Base-by-base conservation (phyloP, 371 early-diverging fungal species). In the Mortierella sp. region DNA sequence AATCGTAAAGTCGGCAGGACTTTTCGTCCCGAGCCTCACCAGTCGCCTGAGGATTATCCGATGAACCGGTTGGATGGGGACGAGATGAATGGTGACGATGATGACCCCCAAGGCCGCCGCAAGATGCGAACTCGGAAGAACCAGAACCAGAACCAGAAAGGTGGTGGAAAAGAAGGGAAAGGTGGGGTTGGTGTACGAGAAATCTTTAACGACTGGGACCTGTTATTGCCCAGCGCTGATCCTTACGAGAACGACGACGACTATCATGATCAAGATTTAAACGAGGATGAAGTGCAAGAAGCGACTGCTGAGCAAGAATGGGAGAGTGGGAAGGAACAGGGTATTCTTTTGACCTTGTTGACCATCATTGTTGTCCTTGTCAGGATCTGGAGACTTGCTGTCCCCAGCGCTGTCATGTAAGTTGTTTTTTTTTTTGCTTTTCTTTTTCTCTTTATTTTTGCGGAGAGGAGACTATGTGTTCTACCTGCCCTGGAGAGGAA, bases 401-500 rank as follows among this genome's bases (percentile, higher is more conserved):
- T 81, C 1, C 81, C 77, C 14, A 34, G 67, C 13, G 81, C 81
- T 67, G 81, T 81, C 24, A 77, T 81, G 81, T 81, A 81, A 76
- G 77, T 37, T 43, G 3, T 31, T 50, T 43, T 69, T 53, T 51
- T 54, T 69, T 53, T 51, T 54, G 9, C 54, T 28, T 21, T 34
- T 24, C 16, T 19, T 0, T 28, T 26, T 31, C 14, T 28, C 5
- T 59, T 28, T 31, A 31, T 31, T 16, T 16, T 59, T 31, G 59
- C 26, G 11, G 26, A 31, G 13, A 16, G 59, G n/a, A 28, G 48
- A 46, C 13, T 1, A 46, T 11, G 16, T 59, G 14, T 59, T 59
- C 59, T 59, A 59, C 31, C 14, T 59, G 59, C 13, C 11, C 59
- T 59, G 59, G 16, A 26, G 26, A 6, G 43, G 43, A 28, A 59